Evolutionary conservation across 805 yeast genomes (phyloP), one percentile per base, ranked within the genome.

Genomic region (Maudiozyma bulderi): DNA sequence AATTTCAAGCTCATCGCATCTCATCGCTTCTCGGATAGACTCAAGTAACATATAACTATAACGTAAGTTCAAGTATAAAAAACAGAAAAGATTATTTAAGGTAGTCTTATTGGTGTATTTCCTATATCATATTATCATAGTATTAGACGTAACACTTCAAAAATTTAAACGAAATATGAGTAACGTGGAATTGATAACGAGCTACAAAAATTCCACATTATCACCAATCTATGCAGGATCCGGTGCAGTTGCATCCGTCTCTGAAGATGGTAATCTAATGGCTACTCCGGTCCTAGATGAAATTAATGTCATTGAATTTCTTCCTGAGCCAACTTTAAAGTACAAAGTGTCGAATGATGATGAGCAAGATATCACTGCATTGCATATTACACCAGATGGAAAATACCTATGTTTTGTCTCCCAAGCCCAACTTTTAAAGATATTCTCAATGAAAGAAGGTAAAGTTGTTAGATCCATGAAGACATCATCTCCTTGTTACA

Each of bases 221-320:
- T 81, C 79, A 47, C 98, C 99, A 13, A 82, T 90, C 57, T 93
- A 87, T 63, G 78, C 70, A 2, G 67, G 86, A 13, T 96, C 97
- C 30, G 87, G 93, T 6, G 78, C 93, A 2, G 72, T 82, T 31
- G 93, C 88, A 2, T 72, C 87, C 0, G 62, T 87, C 9, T 78
- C 89, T 2, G 68, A 66, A 11, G 83, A 81, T 55, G 87, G 83
- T 7, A 57, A 71, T 4, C 57, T 84, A 1, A 64, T 90, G 49
- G 96, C 95, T 8, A 84, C 96, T 1, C 84, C 96, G 1, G 75
- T 84, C 15, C 72, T 83, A 33, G 96, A 87, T 59, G 87, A 84
- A 56, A 77, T 88, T 2, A 76, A 85, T 43, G 72, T 93, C 30
- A 75, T 91, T 38, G 76, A 87, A 56, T 66, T 86, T 45, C 61